A percentile compares a stretch with the other conserved stretches of the same genome.
phyloP scores from a whole-genome alignment of 2,329 filamentous ascomycete genomes.

The Cercospora sesami region DNA sequence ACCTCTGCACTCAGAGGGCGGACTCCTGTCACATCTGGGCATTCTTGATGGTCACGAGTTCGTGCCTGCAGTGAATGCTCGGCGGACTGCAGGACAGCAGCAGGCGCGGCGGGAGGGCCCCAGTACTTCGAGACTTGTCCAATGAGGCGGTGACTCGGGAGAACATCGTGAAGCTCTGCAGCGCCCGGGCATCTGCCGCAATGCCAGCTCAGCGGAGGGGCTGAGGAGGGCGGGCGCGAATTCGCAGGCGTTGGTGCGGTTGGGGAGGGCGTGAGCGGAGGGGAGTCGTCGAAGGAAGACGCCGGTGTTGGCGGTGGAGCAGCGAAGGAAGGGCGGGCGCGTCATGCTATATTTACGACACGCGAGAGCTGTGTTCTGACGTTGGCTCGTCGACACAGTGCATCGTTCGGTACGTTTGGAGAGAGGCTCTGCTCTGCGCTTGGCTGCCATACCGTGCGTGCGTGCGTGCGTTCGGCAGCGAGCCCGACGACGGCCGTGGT shows the following conservation, averaged over 20 bases:
- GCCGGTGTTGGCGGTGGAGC: constrained; percentile 1
- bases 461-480: not conserved
- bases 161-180: not conserved
- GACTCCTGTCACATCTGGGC: not conserved
- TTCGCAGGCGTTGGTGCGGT: not conserved
- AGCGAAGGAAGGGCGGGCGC: not conserved
- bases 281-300: not conserved
- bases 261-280: not conserved
- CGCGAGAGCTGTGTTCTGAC: not conserved
- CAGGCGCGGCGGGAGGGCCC: not conserved
- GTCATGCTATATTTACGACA: not conserved
- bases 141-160: constrained; percentile 5
- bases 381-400: not conserved
- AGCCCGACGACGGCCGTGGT: not conserved
- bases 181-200: not conserved
- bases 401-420: not conserved
- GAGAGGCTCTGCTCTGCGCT: not conserved
- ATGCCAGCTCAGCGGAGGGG: not conserved
- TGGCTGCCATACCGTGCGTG: not conserved
- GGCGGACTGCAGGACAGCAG: not conserved
- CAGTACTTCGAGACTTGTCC: not conserved
- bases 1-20: not conserved
- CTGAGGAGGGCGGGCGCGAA: not conserved
- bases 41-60: not conserved
- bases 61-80: not conserved